Conservation (phyloP, 176 grass and related monocot species). For the Rhynchospora pubera region DNA sequence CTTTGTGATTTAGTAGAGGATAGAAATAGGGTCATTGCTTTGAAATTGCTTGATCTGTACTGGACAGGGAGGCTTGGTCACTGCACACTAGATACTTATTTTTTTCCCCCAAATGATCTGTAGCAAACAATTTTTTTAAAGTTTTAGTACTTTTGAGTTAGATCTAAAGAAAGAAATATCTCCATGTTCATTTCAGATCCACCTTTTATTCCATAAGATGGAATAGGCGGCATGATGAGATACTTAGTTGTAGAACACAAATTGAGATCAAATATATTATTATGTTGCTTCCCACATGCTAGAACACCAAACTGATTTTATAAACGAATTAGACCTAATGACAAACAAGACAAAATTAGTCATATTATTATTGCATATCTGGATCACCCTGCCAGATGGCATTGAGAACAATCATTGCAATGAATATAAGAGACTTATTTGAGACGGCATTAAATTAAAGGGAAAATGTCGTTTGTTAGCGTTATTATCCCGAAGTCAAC, state of each 20-base stretch:
- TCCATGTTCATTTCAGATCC: no score
- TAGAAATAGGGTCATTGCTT: conserved; percentile 30
- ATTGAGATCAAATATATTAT: no score
- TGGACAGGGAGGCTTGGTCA: conserved; percentile 65
- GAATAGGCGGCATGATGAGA: not conserved
- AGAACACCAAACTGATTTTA: no score
- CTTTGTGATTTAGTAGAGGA: conserved; percentile 34
- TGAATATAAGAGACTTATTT: no score
- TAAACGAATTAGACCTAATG: no score
- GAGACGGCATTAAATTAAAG: not conserved
- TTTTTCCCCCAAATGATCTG: conserved; percentile 17
- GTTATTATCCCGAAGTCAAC: not conserved
- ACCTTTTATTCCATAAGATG: not conserved
- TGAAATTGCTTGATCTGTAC: conserved; percentile 61
- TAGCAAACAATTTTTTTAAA: conserved; percentile 21
- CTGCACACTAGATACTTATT: conserved; percentile 41
- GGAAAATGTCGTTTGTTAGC: no score
- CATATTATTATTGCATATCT: no score
- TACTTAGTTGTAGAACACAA: no score
- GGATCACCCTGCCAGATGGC: no score
- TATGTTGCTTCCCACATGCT: no score
- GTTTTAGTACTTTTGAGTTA: not conserved
- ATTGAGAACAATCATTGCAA: no score
- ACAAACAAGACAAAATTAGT: no score
- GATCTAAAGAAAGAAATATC: not conserved